Base-by-base conservation (phyloP, 2,329 filamentous ascomycete genomes). In the Thelonectria blattea region DNA sequence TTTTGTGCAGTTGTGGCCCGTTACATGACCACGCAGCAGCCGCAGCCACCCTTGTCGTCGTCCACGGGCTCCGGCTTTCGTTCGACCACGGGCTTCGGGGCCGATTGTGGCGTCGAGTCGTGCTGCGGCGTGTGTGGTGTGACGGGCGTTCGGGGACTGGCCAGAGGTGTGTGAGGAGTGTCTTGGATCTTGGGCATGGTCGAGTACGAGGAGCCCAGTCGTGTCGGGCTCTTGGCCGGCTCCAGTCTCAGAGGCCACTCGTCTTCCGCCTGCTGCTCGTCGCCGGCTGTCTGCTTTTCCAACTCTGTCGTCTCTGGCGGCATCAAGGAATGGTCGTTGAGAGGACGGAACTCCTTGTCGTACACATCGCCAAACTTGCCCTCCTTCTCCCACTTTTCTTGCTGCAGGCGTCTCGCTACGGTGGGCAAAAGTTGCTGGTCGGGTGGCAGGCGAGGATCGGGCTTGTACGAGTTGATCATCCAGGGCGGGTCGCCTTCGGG, bases 391-490 rank as follows among this genome's bases (percentile, higher is more conserved):
- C 93, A 97, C 75, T 94, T 91, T 75, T 97, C 93, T 78, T 97
- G 94, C 75, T 95, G 91, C 75, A 98, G 84, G 57, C 92, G 86
- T 71, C 90, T 92, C 12, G 95, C 95, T 64, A 98, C 93, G 0
- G 95, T 98, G 1, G 95, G 95, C 11, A 99, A 86, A 54, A 99
- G 88, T 73, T 99, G 95, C 75, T 99, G 91, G 63, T 99, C 95
- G 0, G 93, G 95, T 6, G 95, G 95, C 34, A 99, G 81, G 62
- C 93, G 89, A 30, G 95, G 95, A 73, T 99, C 95, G 0, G 95
- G 95, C 72, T 96, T 96, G 77, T 97, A 99, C 77, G 96, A 92
- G 20, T 91, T 91, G 47, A 95, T 86, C 77, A 98, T 86, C 95
- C 95, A 99, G 52, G 95, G 95, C 10, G 95, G 93, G 55, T 98